Evolutionary conservation across 805 yeast species (phyloP), one percentile per base, ranked within the genome.

Genomic region (Schizosaccharomyces osmophilus): DNA sequence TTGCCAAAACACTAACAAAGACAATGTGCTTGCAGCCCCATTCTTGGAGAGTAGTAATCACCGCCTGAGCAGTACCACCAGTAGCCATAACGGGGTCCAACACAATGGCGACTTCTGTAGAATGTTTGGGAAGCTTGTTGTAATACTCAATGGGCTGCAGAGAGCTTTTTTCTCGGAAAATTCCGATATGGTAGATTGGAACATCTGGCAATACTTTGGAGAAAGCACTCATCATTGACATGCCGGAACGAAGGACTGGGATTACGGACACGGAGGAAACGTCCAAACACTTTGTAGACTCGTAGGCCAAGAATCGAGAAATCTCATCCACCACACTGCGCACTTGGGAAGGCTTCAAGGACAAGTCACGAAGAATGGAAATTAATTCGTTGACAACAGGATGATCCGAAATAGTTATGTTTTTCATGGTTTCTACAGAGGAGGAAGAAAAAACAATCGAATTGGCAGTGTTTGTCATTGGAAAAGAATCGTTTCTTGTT

Each of bases 21-120:
- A 70, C 64, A 42, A 70, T 67, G 61, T 65, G 64, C 61, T 65
- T 63, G 29, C 65, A 71, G n/a, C 68, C 69, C 70, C 73, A 70
- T 59, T 70, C 73, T 41, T 61, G 54, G 31, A 42, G 22, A 45
- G 31, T 61, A 15, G 51, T 31, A 54, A 70, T 65, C 19, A 68
- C 72, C 5, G 73, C 73, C 29, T 60, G 48, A 17, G 69, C 69
- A 11, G 73, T 70, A 19, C 72, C 71, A n/a, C 73, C 72, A n/a
- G 73, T 70, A 2, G 73, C 73, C 62, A 70, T 66, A 15, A 69
- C 68, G 26, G 73, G 73, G 55, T 70, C 73, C 17, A 70, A 60
- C 32, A 70, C 67, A 62, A 69, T 63, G 11, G 70, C 73, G 3
- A 48, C 36, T 9, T 64, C 63, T 42, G 59, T 59, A 39, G 43